A percentile compares a stretch with the other conserved stretches of the same genome.
Evolutionary conservation across 441 rosid genomes (phyloP).

Genomic region (Pelargonium citronellum): DNA sequence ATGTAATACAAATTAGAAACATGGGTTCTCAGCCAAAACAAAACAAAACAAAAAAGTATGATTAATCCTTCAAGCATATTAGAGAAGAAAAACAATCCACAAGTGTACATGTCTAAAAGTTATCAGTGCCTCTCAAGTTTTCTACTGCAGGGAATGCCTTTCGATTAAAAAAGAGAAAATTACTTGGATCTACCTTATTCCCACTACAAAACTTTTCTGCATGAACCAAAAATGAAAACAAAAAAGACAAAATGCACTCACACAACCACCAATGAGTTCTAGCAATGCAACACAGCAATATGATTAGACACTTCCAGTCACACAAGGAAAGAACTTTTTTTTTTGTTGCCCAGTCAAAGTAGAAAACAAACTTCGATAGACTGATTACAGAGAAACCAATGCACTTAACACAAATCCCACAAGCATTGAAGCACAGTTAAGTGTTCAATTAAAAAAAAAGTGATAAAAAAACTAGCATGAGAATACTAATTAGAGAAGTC

Average conservation of each 20-base stretch:
- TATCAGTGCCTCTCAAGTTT: neutral
- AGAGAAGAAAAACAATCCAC: no score
- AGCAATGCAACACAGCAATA: no score
- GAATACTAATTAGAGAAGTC: conserved; percentile 18
- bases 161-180: no score
- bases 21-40: neutral
- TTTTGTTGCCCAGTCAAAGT: neutral
- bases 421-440: neutral
- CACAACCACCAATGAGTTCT: no score
- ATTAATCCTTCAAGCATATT: no score
- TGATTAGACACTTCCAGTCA: no score
- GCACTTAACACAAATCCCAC: neutral
- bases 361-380: neutral
- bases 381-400: neutral
- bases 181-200: neutral
- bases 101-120: no score
- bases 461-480: no score
- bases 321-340: no score
- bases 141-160: no score
- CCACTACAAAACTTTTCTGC: neutral
- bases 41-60: neutral
- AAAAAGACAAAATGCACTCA: no score
- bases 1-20: neutral
- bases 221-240: no score
- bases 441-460: neutral